Conservation (phyloP, 805 yeast species). For the Barnettozyma californica region DNA sequence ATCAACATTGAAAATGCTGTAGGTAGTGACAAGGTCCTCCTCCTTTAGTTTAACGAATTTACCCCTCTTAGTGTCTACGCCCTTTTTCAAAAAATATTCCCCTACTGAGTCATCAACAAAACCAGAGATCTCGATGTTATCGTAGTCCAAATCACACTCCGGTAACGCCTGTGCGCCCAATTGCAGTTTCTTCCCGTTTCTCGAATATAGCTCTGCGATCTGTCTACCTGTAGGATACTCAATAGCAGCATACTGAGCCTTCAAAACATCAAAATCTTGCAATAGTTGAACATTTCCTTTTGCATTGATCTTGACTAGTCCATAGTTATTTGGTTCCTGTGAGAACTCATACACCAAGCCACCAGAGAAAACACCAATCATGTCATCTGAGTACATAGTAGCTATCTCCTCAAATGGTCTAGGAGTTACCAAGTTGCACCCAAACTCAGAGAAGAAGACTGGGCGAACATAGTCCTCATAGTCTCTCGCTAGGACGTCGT, state of each 20-base stretch:
- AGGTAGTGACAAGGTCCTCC: slow-evolving; percentile 38
- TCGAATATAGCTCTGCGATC: slow-evolving; percentile 21
- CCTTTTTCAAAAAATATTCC: slow-evolving; percentile 39
- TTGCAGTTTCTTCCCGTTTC: slow-evolving; percentile 20
- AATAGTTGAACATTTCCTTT: slow-evolving; percentile 43
- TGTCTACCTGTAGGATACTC: slow-evolving; percentile 26
- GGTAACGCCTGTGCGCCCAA: slow-evolving; percentile 25
- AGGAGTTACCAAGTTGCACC: slow-evolving; percentile 81
- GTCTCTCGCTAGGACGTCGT: slow-evolving; percentile 61
- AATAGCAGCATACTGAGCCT: slow-evolving; percentile 38
- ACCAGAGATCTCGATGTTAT: slow-evolving; percentile 36
- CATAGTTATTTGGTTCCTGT: slow-evolving; percentile 73
- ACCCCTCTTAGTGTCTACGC: slow-evolving; percentile 46
- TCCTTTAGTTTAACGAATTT: slow-evolving; percentile 40
- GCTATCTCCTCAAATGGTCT: slow-evolving; percentile 72
- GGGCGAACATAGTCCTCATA: slow-evolving; percentile 69
- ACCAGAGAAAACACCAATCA: slow-evolving; percentile 78
- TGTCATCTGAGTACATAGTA: slow-evolving; percentile 61
- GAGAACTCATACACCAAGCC: slow-evolving; percentile 92
- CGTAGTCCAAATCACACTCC: slow-evolving; percentile 36
- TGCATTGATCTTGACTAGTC: slow-evolving; percentile 60
- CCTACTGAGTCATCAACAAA: slow-evolving; percentile 40
- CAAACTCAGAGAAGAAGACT: slow-evolving; percentile 85
- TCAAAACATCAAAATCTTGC: slow-evolving; percentile 54
- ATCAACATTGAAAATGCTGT: slow-evolving; percentile 37